Evolutionary conservation across 768 basidiomycete genomes (phyloP), one percentile per base, ranked within the genome.

Genomic region (Glaciozyma martinii): DNA sequence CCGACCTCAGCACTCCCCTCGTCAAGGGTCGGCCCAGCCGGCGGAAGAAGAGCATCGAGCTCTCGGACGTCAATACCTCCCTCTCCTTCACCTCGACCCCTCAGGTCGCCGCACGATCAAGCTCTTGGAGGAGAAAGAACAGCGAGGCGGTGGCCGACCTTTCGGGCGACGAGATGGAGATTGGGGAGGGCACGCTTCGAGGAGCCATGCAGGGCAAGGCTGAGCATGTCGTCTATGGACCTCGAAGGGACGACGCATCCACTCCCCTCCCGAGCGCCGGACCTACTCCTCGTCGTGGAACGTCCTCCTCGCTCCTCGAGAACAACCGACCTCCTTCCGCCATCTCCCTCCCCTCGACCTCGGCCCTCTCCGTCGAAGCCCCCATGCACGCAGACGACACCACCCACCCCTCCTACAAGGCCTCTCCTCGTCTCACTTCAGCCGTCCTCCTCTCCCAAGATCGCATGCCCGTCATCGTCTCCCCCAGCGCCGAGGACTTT

Each of bases 201-300:
- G 70, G 66, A 5, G 70, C 70, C 33, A 60, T 71, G 49, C 70
- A 71, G 61, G 70, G 70, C 49, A 67, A 65, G 50, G 70, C 66
- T 3, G 70, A 71, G 49, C 70, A 71, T 23, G 70, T 71, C 57
- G 70, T 71, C 25, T 71, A 71, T 33, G 70, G 70, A 18, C 66
- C 70, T 19, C 27, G 63, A 32, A 25, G 62, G 40, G 62, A 64
- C 25, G 65, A 65, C 19, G 55, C 5, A 1, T 29, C 53, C 8
- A 19, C 27, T 3, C 29, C 27, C 3, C 27, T 37, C 12, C n/a
- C 52, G 60, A 65, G 33, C 29, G 49, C 21, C n/a, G 23, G 27
- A 49, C 54, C 25, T 52, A 53, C 56, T 33, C 61, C 54, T 43
- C 46, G 46, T 19, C 46, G 21, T 21, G 46, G 15, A 3, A 30